Evolutionary conservation across 1,284 basidiomycete genomes (phyloP).

Genomic region (Marasmius oreades): DNA sequence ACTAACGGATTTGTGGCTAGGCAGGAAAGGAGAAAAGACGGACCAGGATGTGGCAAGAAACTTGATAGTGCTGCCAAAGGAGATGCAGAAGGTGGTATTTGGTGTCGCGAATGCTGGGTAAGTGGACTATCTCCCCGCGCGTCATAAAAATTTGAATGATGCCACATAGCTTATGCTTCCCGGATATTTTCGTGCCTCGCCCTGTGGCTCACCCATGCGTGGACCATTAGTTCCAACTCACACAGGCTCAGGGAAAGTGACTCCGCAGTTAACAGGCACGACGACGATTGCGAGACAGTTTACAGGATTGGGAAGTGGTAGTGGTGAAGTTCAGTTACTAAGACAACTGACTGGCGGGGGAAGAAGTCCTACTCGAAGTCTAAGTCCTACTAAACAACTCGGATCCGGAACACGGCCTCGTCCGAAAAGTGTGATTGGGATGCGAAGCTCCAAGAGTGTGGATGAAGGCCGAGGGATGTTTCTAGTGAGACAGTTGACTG

Average conservation of each 20-base stretch:
- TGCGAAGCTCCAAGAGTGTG: constrained; percentile 50
- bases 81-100: constrained; percentile 65
- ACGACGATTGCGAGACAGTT: constrained; percentile 74
- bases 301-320: constrained; percentile 49
- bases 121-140: constrained; percentile 22
- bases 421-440: constrained; percentile 63
- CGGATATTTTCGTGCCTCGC: constrained; percentile 38
- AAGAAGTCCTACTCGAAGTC: constrained; percentile 54
- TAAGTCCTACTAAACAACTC: constrained; percentile 60
- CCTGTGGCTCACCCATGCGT: constrained; percentile 43
- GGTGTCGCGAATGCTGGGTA: constrained; percentile 82
- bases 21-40: constrained; percentile 45
- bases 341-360: constrained; percentile 42
- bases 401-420: constrained; percentile 35
- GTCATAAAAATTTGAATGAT: constrained; percentile 1
- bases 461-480: constrained; percentile 67
- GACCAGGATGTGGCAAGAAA: constrained; percentile 76
- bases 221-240: constrained; percentile 42
- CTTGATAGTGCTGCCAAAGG: constrained; percentile 79
- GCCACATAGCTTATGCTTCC: constrained; percentile 54
- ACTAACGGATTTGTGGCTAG: constrained; percentile 37
- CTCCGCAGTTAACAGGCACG: constrained; percentile 59
- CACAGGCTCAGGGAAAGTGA: constrained; percentile 42
- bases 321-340: constrained; percentile 14
- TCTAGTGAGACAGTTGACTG: constrained; percentile 69